Evolutionary conservation across 1,139 yeast genomes (phyloP).

Genomic region (Candida anutae): DNA sequence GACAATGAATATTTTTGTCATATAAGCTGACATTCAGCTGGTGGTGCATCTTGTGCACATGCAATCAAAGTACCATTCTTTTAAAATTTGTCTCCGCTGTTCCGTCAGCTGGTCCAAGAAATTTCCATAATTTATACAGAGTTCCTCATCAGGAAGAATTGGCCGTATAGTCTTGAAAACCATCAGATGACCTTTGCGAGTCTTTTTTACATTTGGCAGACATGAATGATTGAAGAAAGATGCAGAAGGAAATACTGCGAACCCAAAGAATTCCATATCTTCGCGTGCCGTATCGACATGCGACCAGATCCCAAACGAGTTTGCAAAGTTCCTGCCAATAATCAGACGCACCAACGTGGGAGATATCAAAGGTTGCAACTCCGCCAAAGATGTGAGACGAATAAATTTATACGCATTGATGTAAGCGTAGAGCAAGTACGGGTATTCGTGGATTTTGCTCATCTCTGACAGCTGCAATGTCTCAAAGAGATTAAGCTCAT

Average conservation of each 20-base stretch:
- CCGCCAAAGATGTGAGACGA: conserved; percentile 30
- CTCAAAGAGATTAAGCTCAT: conserved; percentile 28
- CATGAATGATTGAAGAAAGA: conserved; percentile 66
- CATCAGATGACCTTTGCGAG: conserved; percentile 14
- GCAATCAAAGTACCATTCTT: conserved; percentile 59
- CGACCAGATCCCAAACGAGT: conserved; percentile 73
- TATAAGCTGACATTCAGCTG: no score
- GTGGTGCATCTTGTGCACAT: conserved; percentile 39
- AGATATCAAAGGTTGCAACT: conserved; percentile 31
- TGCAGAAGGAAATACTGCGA: conserved; percentile 58
- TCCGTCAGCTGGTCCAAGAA: conserved; percentile 32
- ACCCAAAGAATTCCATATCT: conserved; percentile 59
- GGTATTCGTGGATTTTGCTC: conserved; percentile 41
- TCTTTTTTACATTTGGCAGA: conserved; percentile 15
- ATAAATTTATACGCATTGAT: conserved; percentile 45
- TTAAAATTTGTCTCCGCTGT: conserved; percentile 36
- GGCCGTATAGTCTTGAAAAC: conserved; percentile 19
- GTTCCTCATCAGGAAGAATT: conserved; percentile 38
- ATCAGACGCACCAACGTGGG: conserved; percentile 36
- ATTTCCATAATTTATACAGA: conserved; percentile 60
- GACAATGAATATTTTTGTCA: neutral
- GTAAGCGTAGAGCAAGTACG: conserved; percentile 45
- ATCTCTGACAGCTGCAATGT: conserved; percentile 50
- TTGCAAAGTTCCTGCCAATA: conserved; percentile 60
- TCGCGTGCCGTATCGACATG: conserved; percentile 22